Evolutionary conservation across 2,329 filamentous ascomycete genomes (phyloP).

Genomic region (Ophiostoma fasciatum): DNA sequence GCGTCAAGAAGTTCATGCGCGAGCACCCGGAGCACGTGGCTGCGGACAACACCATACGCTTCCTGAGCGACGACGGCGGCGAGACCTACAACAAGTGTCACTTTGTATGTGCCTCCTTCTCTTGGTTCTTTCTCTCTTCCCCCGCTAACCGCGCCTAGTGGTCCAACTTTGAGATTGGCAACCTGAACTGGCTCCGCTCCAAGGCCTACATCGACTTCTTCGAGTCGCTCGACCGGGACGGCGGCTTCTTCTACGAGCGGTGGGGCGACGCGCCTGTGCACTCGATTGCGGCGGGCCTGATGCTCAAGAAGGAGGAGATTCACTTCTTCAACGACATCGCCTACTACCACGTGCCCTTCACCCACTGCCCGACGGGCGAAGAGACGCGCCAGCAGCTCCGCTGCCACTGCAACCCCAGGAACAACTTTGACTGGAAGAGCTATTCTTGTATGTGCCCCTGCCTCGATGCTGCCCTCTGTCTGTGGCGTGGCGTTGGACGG

Average conservation of each 20-base stretch:
- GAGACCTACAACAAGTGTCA: slow-evolving; percentile 95
- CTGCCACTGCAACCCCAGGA: slow-evolving; percentile 86
- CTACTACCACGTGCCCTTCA: slow-evolving; percentile 96
- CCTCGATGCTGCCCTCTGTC: background rate
- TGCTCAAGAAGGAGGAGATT: slow-evolving; percentile 84
- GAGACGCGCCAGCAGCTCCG: slow-evolving; percentile 69
- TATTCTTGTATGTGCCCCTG: slow-evolving; percentile 85
- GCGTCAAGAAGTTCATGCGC: slow-evolving; percentile 85
- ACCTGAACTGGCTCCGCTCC: slow-evolving; percentile 83
- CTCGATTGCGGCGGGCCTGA: slow-evolving; percentile 80
- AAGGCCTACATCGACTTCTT: slow-evolving; percentile 86
- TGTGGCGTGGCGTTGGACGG: no score
- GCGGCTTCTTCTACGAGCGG: slow-evolving; percentile 96
- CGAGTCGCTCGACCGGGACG: slow-evolving; percentile 70
- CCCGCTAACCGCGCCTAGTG: slow-evolving; percentile 41
- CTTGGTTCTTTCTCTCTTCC: background rate
- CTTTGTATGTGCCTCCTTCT: slow-evolving; percentile 52
- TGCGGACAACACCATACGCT: slow-evolving; percentile 73
- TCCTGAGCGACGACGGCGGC: slow-evolving; percentile 82
- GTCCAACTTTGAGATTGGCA: slow-evolving; percentile 98
- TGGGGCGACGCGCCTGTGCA: slow-evolving; percentile 87
- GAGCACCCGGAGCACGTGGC: slow-evolving; percentile 78
- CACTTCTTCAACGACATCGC: slow-evolving; percentile 99
- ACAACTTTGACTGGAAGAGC: slow-evolving; percentile 99
- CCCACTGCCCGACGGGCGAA: slow-evolving; percentile 88